Base-by-base conservation (phyloP, 768 basidiomycete species). In the Boletus barrowsii region DNA sequence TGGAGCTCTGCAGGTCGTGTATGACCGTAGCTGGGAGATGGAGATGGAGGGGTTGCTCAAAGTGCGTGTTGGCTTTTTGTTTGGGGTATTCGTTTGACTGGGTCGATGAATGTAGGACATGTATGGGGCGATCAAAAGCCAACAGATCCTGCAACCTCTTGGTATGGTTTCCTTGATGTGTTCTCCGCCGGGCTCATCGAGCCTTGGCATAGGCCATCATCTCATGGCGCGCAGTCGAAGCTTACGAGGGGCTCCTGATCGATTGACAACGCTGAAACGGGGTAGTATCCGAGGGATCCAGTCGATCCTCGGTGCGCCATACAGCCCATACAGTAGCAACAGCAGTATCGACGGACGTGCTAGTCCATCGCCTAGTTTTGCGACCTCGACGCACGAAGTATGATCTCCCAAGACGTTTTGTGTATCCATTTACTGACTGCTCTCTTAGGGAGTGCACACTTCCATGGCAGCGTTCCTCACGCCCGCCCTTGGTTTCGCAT, bases 401-500 rank as follows among this genome's bases (percentile, higher is more conserved):
- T 53, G 77, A 61, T 5, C 22, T 1, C 3, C 3, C 47, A 26
- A 17, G 32, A 22, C 6, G 6, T 44, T 36, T 33, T 22, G 5
- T 26, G 2, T 22, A n/a, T 48, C 22, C 18, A 10, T 42, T 37
- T 53, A 8, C 44, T 71, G 54, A 69, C 33, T 5, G 15, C 48
- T 50, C 30, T 55, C 47, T 8, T 56, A 86, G 83, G 83, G 76
- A 22, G 56, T 82, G 60, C 82, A 87, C 56, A 82, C 76, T 49
- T 84, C 86, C 24, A 81, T 82, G 64, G 78, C 83, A 11, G 80
- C 84, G 13, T 88, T 90, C 73, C 78, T 91, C 47, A 81, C 87
- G 3, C 90, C 93, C 0, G 84, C 93, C 0, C 79, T 98, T n/a
- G 97, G 97, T 4, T 98, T 99, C 67, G 97, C 94, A 5, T 93